phyloP scores from a whole-genome alignment of 768 basidiomycete species.

The Pleurotus giganteus region DNA sequence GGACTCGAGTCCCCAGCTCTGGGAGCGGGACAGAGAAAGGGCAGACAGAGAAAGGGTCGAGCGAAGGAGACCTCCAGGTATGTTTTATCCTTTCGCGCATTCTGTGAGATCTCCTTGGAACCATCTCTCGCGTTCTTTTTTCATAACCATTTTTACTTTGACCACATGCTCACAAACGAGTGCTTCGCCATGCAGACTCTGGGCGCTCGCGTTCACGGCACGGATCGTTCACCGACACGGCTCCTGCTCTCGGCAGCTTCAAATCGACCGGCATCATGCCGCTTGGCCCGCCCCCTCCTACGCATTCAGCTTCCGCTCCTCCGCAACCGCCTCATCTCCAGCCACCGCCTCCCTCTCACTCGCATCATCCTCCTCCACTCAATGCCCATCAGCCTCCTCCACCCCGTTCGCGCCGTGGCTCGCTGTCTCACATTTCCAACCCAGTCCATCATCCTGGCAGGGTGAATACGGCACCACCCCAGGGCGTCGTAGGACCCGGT shows the following conservation, averaged over 20 bases:
- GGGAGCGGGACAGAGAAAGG: slow-evolving; percentile 20
- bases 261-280: slow-evolving; percentile 5
- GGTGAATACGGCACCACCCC: slow-evolving; percentile 4
- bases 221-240: slow-evolving; percentile 8
- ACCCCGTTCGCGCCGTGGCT: slow-evolving; percentile 7
- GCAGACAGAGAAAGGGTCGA: slow-evolving; percentile 6
- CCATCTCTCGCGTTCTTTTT: neutral
- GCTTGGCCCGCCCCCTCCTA: neutral
- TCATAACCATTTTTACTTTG: neutral
- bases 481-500: slow-evolving; percentile 2
- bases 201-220: slow-evolving; percentile 17
- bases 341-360: neutral
- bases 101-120: neutral
- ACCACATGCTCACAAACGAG: neutral
- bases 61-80: neutral
- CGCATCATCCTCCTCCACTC: neutral
- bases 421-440: slow-evolving; percentile 4
- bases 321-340: slow-evolving; percentile 1
- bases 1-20: slow-evolving; percentile 20
- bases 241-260: slow-evolving; percentile 7
- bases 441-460: slow-evolving; percentile 2
- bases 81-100: neutral
- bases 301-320: slow-evolving; percentile 6
- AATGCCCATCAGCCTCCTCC: neutral
- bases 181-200: slow-evolving; percentile 10